These are phyloP conservation scores for Byssochlamys sp. DNA, from an alignment of 2,329 filamentous ascomycete genomes.

Conservation along the genomic window DNA sequence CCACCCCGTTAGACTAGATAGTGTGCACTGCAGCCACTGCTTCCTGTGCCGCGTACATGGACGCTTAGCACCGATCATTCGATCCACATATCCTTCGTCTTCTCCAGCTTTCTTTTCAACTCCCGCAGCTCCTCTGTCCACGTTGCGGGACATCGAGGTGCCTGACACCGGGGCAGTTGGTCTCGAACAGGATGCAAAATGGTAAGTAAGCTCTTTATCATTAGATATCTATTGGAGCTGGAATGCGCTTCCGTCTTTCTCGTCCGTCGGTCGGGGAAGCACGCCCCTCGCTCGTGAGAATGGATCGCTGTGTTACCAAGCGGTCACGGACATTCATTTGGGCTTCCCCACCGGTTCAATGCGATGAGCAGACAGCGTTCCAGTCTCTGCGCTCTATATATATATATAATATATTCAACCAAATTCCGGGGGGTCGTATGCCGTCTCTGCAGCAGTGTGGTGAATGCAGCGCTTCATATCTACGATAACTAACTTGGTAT, in stretches of 20 bases:
- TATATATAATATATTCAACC: not conserved
- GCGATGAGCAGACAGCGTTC: not conserved
- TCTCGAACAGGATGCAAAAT: slow-evolving; percentile 22
- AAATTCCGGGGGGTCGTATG: not conserved
- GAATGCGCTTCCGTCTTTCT: not conserved
- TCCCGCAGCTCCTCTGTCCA: not conserved
- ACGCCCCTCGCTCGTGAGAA: not conserved
- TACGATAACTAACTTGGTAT: not conserved
- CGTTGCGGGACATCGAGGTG: not conserved
- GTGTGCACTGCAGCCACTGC: not conserved
- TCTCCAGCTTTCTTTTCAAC: slow-evolving; percentile 4
- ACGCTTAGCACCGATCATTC: not conserved
- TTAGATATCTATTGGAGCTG: not conserved
- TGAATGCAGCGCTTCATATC: not conserved
- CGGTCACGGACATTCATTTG: not conserved
- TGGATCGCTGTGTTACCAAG: not conserved
- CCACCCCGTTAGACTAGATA: not conserved
- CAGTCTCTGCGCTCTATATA: not conserved
- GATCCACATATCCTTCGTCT: slow-evolving; percentile 1
- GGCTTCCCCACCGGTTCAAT: not conserved
- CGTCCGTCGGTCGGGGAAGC: not conserved
- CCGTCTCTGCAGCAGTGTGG: not conserved
- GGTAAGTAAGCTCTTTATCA: slow-evolving; percentile 17
- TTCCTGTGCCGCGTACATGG: not conserved
- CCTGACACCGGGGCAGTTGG: slow-evolving; percentile 17